Percentiles rank a stretch among this genome's conserved stretches.
Evolutionary conservation across 2,329 filamentous ascomycete species (phyloP).

Genomic region (Bipolaris victoriae): DNA sequence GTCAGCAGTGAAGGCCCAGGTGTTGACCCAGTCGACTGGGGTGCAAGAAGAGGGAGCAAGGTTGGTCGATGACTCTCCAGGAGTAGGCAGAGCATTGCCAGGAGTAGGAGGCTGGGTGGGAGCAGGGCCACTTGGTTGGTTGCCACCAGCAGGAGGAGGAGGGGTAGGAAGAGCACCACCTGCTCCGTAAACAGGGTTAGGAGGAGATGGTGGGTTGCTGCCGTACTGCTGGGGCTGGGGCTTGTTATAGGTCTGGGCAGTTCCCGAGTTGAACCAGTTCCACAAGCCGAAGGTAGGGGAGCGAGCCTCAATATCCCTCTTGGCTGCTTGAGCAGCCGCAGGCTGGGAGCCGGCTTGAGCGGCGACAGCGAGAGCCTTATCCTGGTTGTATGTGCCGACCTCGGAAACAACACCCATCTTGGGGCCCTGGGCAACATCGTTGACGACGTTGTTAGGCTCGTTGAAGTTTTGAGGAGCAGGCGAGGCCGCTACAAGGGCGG

Average conservation of each 20-base stretch:
- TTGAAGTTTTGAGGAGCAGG: constrained; percentile 32
- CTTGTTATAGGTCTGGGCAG: constrained; percentile 2
- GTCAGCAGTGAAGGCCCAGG: constrained; percentile 28
- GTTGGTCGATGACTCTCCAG: constrained; percentile 15
- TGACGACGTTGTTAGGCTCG: constrained; percentile 14
- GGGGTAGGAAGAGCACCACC: neutral
- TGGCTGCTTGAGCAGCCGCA: constrained; percentile 22
- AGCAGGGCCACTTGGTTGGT: neutral
- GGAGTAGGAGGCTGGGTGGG: neutral
- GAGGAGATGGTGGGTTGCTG: neutral
- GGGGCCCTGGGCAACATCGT: constrained; percentile 22
- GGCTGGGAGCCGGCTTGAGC: constrained; percentile 4
- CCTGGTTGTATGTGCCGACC: constrained; percentile 20
- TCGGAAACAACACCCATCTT: constrained; percentile 20
- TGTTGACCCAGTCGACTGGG: constrained; percentile 32
- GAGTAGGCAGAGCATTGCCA: constrained; percentile 22
- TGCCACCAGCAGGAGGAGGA: neutral
- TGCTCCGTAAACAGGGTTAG: neutral
- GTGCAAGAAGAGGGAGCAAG: constrained; percentile 28
- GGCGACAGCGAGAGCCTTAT: constrained; percentile 20
- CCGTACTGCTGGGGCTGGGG: constrained; percentile 3
- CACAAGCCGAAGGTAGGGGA: constrained; percentile 10
- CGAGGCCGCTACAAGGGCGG: constrained; percentile 29
- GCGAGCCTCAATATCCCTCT: constrained; percentile 18
- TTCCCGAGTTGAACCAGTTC: constrained; percentile 1